Percentiles rank a stretch among this genome's conserved stretches.
Conservation (phyloP, 1,139 yeast species). For the Debaryomyces udenii region DNA sequence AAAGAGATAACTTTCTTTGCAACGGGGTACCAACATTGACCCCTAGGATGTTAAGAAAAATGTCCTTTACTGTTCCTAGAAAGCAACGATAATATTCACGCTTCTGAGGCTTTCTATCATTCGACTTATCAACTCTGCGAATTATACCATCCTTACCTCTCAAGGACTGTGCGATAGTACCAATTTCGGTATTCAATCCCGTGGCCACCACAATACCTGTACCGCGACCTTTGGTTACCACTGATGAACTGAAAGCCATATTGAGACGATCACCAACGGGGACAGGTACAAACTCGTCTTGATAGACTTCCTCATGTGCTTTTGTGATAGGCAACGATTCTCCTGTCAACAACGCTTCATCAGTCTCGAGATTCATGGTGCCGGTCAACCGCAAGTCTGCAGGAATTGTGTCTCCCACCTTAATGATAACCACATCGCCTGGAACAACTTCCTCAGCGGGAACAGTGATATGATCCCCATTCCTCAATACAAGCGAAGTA, state of each 20-base stretch:
- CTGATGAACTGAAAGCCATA: constrained; percentile 71
- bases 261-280: constrained; percentile 80
- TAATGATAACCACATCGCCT: constrained; percentile 68
- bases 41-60: constrained; percentile 72
- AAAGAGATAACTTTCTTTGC: constrained; percentile 65
- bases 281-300: constrained; percentile 35
- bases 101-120: constrained; percentile 28
- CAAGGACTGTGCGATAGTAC: constrained; percentile 71
- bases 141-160: constrained; percentile 31
- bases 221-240: constrained; percentile 79
- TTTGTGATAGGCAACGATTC: constrained; percentile 79
- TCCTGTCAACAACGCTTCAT: constrained; percentile 80
- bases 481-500: constrained; percentile 67
- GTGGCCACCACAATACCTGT: constrained; percentile 67
- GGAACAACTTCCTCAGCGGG: constrained; percentile 75
- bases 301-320: constrained; percentile 45
- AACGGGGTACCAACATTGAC: constrained; percentile 78
- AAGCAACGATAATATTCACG: constrained; percentile 55
- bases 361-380: constrained; percentile 71
- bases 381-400: constrained; percentile 71
- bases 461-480: constrained; percentile 60
- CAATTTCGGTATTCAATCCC: constrained; percentile 75
- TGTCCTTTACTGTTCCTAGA: constrained; percentile 33
- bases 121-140: constrained; percentile 29
- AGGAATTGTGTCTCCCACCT: constrained; percentile 79